Conservation (phyloP, 352 stramenopile species). For the Paralagenidium karlingii region DNA sequence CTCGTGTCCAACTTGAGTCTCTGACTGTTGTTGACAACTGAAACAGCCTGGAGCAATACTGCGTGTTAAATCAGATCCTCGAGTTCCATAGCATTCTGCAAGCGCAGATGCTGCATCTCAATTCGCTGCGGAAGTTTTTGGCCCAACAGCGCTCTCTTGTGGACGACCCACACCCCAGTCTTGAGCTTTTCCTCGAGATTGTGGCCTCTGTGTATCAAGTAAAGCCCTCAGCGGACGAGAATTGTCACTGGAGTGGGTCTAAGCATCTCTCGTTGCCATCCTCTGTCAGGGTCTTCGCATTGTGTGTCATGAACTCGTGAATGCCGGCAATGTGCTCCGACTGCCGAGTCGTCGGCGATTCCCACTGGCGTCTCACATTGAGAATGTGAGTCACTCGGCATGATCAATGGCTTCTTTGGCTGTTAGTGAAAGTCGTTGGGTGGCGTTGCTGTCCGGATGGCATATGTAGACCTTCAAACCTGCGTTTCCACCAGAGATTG, state of each 20-base stretch:
- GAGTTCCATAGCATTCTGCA: constrained; percentile 41
- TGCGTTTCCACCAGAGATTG: constrained; percentile 45
- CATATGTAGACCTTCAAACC: constrained; percentile 48
- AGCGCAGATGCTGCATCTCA: no score
- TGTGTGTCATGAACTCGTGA: constrained; percentile 59
- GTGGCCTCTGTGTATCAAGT: no score
- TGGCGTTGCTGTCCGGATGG: neutral
- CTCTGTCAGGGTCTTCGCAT: no score
- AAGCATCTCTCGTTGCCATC: no score
- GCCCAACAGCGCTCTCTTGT: no score
- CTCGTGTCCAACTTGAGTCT: neutral
- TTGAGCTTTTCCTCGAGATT: no score
- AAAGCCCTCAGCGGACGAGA: no score
- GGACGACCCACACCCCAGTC: no score
- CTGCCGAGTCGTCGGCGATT: constrained; percentile 66
- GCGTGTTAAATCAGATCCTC: constrained; percentile 74
- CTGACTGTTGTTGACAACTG: neutral
- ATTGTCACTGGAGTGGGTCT: no score
- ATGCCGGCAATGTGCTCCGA: constrained; percentile 51
- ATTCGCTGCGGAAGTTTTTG: no score
- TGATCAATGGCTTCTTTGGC: neutral
- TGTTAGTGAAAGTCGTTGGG: neutral
- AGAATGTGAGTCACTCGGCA: constrained; percentile 34
- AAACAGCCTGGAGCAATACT: constrained; percentile 76
- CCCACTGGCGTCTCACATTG: constrained; percentile 64